Conservation (phyloP, 176 grass and related monocot species). For the Zea luxurians region DNA sequence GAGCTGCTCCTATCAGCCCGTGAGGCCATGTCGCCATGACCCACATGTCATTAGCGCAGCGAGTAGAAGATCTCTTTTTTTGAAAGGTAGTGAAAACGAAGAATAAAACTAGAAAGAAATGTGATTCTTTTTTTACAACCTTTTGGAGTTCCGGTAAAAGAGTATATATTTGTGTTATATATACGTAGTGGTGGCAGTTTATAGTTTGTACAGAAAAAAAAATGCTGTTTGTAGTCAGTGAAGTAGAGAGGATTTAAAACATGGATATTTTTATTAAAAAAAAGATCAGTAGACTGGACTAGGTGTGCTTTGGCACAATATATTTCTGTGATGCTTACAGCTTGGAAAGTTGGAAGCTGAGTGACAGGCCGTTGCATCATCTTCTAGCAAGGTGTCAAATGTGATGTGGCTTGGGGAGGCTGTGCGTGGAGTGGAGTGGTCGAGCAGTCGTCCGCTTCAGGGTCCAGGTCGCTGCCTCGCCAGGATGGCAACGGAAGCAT, state of each 20-base stretch:
- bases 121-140: no score
- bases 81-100: constrained; percentile 15
- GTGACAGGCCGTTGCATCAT: background rate
- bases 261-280: background rate
- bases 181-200: background rate
- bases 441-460: constrained; percentile 30
- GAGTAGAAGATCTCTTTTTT: constrained; percentile 9
- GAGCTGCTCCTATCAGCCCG: constrained; percentile 33
- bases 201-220: background rate
- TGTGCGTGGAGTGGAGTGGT: no score
- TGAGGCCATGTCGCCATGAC: background rate
- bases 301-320: background rate
- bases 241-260: background rate
- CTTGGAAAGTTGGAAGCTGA: background rate
- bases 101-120: constrained; percentile 34
- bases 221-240: background rate
- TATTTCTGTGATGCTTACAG: background rate
- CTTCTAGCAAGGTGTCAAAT: background rate
- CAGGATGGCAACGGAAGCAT: no score
- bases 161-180: background rate
- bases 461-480: background rate
- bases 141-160: background rate
- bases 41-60: constrained; percentile 34
- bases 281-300: no score
- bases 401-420: background rate